Evolutionary conservation across 805 yeast species (phyloP), one percentile per base, ranked within the genome.

Genomic region (Zygosaccharomyces bailii): DNA sequence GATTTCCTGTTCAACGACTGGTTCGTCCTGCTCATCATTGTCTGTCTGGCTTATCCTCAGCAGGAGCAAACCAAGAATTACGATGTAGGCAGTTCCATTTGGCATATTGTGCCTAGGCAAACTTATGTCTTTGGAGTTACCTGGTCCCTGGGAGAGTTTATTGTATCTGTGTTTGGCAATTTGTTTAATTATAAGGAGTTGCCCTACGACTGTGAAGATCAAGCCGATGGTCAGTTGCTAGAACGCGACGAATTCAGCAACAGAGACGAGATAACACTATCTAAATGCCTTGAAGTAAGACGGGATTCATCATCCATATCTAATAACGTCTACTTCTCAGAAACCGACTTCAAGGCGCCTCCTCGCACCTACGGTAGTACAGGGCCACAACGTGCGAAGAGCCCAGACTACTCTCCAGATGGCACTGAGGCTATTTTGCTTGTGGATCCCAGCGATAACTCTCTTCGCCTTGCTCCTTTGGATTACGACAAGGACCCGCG

Each of bases 31-130:
- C 46, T 65, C 29, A 63, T 70, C 2, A 44, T 71, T 5, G 52
- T 68, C 13, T 56, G 66, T 11, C 49, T 69, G 42, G 72, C 75
- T 19, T 68, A 67, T 39, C 75, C 75, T 2, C 75, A 48, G 19
- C 46, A 42, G 25, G 21, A 31, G 6, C 37, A 35, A 7, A 23
- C 23, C 19, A 35, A 34, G 3, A 21, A 11, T 18, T 9, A 9
- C 18, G 30, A 14, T 19, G 33, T 30, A 23, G 23, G 18, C 24
- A 27, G 17, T 29, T 27, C 21, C 40, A 17, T 42, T 18, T 71
- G 73, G 71, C 71, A 69, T 39, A 57, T 71, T n/a, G 66, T 67
- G 2, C 71, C 68, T 33, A 59, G 68, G 36, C 72, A 70, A 50
- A 61, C 69, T 1, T 70, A 59, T 42, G 45, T 69, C 5, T 70